Base-by-base conservation (phyloP, 1,139 yeast genomes). In the Blastobotrys proliferans region DNA sequence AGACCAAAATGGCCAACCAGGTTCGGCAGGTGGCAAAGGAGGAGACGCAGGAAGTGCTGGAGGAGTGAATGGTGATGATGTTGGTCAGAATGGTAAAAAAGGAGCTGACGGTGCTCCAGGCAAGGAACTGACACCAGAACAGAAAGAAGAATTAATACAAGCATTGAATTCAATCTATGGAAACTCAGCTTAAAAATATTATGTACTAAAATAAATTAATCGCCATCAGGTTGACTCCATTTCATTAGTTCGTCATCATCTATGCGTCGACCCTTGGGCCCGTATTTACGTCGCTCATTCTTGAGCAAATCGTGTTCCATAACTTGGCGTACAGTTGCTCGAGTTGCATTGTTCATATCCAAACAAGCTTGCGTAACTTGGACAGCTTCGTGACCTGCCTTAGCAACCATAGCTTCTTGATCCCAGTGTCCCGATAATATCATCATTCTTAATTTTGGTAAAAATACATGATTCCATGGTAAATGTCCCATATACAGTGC, bases 401-500 rank as follows among this genome's bases (percentile, higher is more conserved):
- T 44, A 19, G 36, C 30, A 28, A 33, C 48, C 34, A 82, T 64
- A 13, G 71, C 70, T 2, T 62, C 64, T 25, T 59, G 57, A 54
- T 80, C 78, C 61, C 71, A 86, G 43, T 76, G 74, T 1, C 85
- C 94, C 2, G 82, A 76, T 24, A 80, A 64, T 39, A 90, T 88
- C 69, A 80, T 75, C 16, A 84, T 78, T 34, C 88, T 71, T 48
- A 88, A 68, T 51, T 88, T 68, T 4, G 95, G 95, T 54, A 85
- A 88, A 58, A 81, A 83, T 16, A 77, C 77, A 61, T 87, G 95
- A 49, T 79, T 81, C 67, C 88, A 90, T 1, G 97, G 97, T 42
- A 88, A 65, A 51, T 72, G 76, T 0, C 94, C 92, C 34, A 79
- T 74, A 36, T 82, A 66, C 77, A 87, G 74, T 1, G 94, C 79